Conservation (phyloP, 2,329 filamentous ascomycete species). For the Fusarium secorum region DNA sequence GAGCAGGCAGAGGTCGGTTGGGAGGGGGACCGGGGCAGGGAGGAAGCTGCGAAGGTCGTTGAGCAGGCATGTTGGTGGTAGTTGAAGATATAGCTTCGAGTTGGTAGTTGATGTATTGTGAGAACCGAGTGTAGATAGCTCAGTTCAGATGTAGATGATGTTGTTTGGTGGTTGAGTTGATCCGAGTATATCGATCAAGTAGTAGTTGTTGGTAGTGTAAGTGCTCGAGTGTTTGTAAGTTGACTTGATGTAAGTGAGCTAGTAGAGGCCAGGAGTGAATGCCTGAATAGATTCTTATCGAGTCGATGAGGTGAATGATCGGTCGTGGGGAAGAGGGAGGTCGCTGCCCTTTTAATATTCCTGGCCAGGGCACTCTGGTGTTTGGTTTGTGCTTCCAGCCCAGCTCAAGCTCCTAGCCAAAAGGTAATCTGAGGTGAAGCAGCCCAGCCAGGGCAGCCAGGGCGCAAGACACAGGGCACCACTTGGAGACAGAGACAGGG, state of each 20-base stretch:
- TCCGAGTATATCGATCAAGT: constrained; percentile 19
- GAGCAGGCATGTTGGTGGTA: constrained; percentile 59
- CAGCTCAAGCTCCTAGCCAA: constrained; percentile 36
- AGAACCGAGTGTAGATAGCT: constrained; percentile 35
- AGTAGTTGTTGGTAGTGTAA: constrained; percentile 4
- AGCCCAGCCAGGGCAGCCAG: constrained; percentile 40
- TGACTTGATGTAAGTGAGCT: background rate
- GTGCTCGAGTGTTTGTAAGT: constrained; percentile 19
- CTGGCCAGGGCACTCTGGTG: constrained; percentile 36
- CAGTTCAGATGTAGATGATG: constrained; percentile 31
- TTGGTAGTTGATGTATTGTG: constrained; percentile 12
- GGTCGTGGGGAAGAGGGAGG: constrained; percentile 41
- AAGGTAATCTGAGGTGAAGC: constrained; percentile 47
- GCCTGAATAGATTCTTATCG: constrained; percentile 32
- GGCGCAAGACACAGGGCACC: constrained; percentile 42
- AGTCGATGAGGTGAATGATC: constrained; percentile 38
- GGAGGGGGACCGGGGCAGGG: constrained; percentile 73
- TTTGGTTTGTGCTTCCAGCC: constrained; percentile 45
- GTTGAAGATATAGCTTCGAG: constrained; percentile 21
- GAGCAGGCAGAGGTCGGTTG: constrained; percentile 69
- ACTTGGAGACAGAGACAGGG: constrained; percentile 32
- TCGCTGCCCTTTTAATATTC: constrained; percentile 45
- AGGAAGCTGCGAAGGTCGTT: constrained; percentile 71
- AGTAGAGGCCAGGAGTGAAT: constrained; percentile 25
- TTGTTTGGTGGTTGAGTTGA: constrained; percentile 16